phyloP scores from a whole-genome alignment of 1,284 basidiomycete species.

The Spongispora temasekensis region DNA sequence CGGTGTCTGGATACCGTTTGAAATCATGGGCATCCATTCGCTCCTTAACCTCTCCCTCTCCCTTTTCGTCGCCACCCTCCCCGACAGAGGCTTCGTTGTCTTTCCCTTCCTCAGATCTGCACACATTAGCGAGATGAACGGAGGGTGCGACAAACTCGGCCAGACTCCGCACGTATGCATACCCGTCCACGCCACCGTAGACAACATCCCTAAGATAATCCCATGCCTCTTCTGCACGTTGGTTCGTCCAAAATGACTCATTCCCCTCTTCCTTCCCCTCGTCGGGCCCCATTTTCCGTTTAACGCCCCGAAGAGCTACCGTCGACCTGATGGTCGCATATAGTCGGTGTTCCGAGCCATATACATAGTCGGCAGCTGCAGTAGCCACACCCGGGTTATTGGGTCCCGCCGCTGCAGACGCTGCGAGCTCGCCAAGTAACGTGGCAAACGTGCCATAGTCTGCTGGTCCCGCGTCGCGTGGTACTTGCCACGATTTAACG shows the following conservation, averaged over 20 bases:
- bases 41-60: not conserved
- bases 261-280: not conserved
- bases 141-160: constrained; percentile 59
- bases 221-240: constrained; percentile 54
- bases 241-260: constrained; percentile 49
- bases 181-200: constrained; percentile 72
- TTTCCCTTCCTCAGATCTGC: not conserved
- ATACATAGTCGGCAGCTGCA: not conserved
- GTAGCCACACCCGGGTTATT: not conserved
- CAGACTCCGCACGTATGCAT: constrained; percentile 71
- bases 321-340: constrained; percentile 1
- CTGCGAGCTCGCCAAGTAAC: not conserved
- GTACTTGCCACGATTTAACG: constrained; percentile 40
- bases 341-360: not conserved
- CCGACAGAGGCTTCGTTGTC: too few species aligned
- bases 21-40: too few species aligned
- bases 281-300: constrained; percentile 5
- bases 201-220: constrained; percentile 67
- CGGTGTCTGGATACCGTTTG: too few species aligned
- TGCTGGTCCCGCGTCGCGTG: constrained; percentile 51
- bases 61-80: not conserved
- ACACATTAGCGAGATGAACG: constrained; percentile 6
- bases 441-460: constrained; percentile 42
- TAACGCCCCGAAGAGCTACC: not conserved
- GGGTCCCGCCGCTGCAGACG: not conserved